Evolutionary conservation across 2,329 filamentous ascomycete species (phyloP), one percentile per base, ranked within the genome.

Genomic region (Pestalotiopsis sp.): DNA sequence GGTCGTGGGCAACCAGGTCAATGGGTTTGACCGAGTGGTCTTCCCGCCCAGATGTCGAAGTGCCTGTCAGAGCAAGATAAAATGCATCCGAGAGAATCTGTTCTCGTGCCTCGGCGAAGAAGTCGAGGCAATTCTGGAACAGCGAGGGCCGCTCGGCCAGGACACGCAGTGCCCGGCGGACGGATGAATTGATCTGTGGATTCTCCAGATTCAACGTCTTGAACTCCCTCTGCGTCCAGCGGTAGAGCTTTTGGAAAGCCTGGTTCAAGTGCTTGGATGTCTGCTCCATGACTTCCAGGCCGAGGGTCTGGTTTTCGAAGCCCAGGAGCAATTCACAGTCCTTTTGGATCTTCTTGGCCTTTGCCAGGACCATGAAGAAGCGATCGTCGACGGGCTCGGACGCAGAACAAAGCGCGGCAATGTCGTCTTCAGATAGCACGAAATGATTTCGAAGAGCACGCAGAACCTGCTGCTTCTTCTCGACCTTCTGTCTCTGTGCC

Each of bases 201-300:
- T 97, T 97, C 76, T 99, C 96, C 9, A 98, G 87, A 77, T 98
- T 97, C 64, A 98, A 82, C 0, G 91, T 91, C 79, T 95, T 97
- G 81, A 99, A 97, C 75, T 98, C 94, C 69, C 92, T 91, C 78
- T 98, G 95, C 23, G 97, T 91, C 95, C 95, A 99, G 74, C 93
- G 91, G 80, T 97, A 98, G 2, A 99, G 87, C 78, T 98, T 99
- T 77, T 99, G 95, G 74, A 96, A 99, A 4, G 93, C 95, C 17
- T 91, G 87, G 75, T 97, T 96, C 64, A 99, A 86, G 70, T 93
- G 90, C 69, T 93, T 94, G 0, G 94, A 95, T 67, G 91, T 95
- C 78, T 95, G 90, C 71, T 98, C 95, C 86, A 98, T 95, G 63
- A 98, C 88, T 74, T 98, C 95, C 3, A 97, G 84, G 0, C 95